Percentiles rank a stretch among this genome's conserved stretches.
These are phyloP conservation scores for Aegilops tauschii DNA, from an alignment of 176 grass and related monocot genomes.

Conservation along the genomic window DNA sequence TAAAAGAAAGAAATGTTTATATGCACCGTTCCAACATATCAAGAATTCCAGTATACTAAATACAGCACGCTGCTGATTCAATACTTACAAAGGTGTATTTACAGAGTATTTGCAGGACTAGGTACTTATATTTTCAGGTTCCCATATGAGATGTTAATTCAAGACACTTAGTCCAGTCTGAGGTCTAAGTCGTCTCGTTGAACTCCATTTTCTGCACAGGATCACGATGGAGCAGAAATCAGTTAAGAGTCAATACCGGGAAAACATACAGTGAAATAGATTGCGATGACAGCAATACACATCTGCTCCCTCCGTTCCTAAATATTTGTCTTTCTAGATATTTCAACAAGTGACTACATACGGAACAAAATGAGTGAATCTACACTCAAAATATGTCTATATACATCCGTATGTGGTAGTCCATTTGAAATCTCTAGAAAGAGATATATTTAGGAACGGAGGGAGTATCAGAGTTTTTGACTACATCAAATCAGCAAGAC, in stretches of 20 bases:
- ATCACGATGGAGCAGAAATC: background rate
- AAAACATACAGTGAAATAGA: background rate
- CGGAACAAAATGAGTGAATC: too few species aligned
- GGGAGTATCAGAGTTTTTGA: background rate
- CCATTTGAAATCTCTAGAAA: too few species aligned
- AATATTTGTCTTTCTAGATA: too few species aligned
- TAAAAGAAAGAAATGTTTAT: constrained; percentile 45
- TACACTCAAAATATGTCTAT: too few species aligned
- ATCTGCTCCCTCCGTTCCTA: background rate
- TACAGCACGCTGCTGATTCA: background rate
- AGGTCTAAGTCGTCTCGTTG: constrained; percentile 36
- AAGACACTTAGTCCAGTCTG: background rate
- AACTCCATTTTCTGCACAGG: constrained; percentile 55
- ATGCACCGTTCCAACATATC: constrained; percentile 33
- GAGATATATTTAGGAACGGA: too few species aligned
- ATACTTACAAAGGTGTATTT: constrained; percentile 46
- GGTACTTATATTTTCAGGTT: constrained; percentile 16
- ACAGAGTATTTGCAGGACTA: constrained; percentile 25
- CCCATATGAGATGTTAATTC: constrained; percentile 12
- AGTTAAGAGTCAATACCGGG: background rate
- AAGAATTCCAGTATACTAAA: constrained; percentile 6
- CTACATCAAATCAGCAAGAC: background rate
- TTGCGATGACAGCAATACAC: background rate
- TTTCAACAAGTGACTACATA: too few species aligned
- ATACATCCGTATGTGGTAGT: too few species aligned